Conservation (phyloP, 345 rosid species). For the Salix udensis region DNA sequence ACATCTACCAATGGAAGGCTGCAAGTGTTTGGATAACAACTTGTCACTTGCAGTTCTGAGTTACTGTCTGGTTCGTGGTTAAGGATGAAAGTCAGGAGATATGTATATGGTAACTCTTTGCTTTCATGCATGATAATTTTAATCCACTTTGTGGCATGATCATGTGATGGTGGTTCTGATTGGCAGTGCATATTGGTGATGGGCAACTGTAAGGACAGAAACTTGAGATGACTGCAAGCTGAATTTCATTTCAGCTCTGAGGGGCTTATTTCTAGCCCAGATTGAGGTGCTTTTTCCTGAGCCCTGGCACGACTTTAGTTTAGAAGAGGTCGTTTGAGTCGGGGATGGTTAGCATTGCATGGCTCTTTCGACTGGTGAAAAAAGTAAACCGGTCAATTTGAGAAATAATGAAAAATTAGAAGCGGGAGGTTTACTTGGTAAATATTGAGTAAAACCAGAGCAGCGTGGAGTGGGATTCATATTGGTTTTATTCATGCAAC, state of each 20-base stretch:
- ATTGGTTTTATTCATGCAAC: background rate
- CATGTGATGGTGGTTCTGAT: slow-evolving; percentile 38
- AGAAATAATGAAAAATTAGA: background rate
- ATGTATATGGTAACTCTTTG: slow-evolving; percentile 26
- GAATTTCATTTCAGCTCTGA: slow-evolving; percentile 12
- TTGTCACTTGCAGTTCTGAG: slow-evolving; percentile 18
- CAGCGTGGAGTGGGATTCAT: background rate
- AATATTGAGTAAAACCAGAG: background rate
- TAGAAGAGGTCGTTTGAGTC: background rate
- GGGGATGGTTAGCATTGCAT: background rate
- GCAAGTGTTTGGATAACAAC: slow-evolving; percentile 3
- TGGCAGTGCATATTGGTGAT: slow-evolving; percentile 34
- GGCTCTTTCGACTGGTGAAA: background rate
- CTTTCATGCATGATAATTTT: slow-evolving; percentile 20
- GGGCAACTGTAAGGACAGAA: slow-evolving; percentile 24
- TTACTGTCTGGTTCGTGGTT: slow-evolving; percentile 3
- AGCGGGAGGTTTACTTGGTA: background rate
- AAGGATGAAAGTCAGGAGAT: slow-evolving; percentile 17
- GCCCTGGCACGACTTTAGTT: slow-evolving; percentile 7
- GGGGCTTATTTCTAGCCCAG: slow-evolving; percentile 5
- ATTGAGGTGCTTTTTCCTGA: slow-evolving; percentile 10
- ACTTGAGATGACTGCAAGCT: slow-evolving; percentile 29
- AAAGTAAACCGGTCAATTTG: background rate
- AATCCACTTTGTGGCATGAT: slow-evolving; percentile 21
- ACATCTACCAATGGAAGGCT: slow-evolving; percentile 13